A percentile compares a stretch with the other conserved stretches of the same genome.
These are phyloP conservation scores for Peterozyma xylosa DNA, from an alignment of 805 yeast species.

Conservation along the genomic window DNA sequence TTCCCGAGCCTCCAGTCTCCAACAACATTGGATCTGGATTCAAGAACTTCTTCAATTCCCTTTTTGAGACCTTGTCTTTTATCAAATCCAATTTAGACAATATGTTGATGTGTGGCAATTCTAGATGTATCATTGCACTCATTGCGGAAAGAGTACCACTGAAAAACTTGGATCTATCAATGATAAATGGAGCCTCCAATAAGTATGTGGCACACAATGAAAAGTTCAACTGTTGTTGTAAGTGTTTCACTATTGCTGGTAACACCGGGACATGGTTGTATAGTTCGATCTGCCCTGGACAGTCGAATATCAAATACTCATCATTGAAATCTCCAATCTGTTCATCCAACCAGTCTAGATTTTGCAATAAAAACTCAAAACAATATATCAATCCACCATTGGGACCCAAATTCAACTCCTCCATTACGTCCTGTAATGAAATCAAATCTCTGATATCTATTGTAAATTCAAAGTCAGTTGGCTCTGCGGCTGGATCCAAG, in stretches of 20 bases:
- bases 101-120: slow-evolving; percentile 89
- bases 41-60: slow-evolving; percentile 73
- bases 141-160: slow-evolving; percentile 94
- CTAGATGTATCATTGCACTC: slow-evolving; percentile 96
- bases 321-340: slow-evolving; percentile 95
- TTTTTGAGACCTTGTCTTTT: slow-evolving; percentile 67
- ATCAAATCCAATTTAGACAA: slow-evolving; percentile 82
- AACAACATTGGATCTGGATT: slow-evolving; percentile 88
- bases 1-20: slow-evolving; percentile 36
- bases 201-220: slow-evolving; percentile 88
- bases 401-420: slow-evolving; percentile 88
- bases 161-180: slow-evolving; percentile 87
- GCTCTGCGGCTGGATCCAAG: slow-evolving; percentile 95
- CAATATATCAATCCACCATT: slow-evolving; percentile 93
- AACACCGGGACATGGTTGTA: slow-evolving; percentile 92
- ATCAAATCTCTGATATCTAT: slow-evolving; percentile 88
- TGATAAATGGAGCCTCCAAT: slow-evolving; percentile 88
- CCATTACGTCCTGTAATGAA: slow-evolving; percentile 90
- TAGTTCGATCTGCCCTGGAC: slow-evolving; percentile 95
- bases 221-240: slow-evolving; percentile 73
- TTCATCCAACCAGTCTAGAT: slow-evolving; percentile 95
- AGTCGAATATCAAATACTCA: slow-evolving; percentile 88
- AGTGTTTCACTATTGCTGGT: slow-evolving; percentile 82
- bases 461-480: slow-evolving; percentile 84
- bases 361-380: slow-evolving; percentile 82